These are phyloP conservation scores for Ganoderma lucidum DNA, from an alignment of 1,284 basidiomycete species.

Conservation along the genomic window DNA sequence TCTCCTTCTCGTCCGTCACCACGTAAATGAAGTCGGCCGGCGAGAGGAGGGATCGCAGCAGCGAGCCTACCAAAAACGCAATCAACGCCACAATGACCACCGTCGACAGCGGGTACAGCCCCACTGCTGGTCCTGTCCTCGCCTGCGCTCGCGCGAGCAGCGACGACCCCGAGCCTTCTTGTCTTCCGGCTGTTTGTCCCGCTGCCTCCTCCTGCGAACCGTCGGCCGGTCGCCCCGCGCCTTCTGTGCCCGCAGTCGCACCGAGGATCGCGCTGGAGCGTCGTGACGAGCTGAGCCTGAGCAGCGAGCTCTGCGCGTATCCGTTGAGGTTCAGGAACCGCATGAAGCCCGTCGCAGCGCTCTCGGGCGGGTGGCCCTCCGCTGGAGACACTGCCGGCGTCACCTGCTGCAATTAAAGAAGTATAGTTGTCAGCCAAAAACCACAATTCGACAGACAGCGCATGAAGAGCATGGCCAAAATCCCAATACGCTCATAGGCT, in stretches of 20 bases:
- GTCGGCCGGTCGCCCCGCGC: constrained; percentile 17
- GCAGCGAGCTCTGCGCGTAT: constrained; percentile 51
- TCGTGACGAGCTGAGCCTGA: constrained; percentile 46
- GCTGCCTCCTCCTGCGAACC: constrained; percentile 17
- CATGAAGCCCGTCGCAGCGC: constrained; percentile 46
- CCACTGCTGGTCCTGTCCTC: constrained; percentile 17
- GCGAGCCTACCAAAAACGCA: constrained; percentile 90
- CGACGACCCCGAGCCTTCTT: constrained; percentile 10
- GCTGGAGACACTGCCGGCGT: constrained; percentile 28
- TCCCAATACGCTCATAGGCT: no score
- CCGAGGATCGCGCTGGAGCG: constrained; percentile 33
- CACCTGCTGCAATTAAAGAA: constrained; percentile 23
- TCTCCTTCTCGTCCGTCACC: constrained; percentile 61
- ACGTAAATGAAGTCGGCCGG: constrained; percentile 94
- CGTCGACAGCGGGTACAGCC: constrained; percentile 59
- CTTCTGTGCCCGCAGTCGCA: constrained; percentile 22
- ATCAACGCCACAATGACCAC: constrained; percentile 85
- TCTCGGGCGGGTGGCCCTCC: constrained; percentile 35
- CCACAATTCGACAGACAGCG: constrained; percentile 25
- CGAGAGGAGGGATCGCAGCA: constrained; percentile 86
- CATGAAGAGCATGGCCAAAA: neutral
- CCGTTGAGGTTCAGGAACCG: constrained; percentile 55
- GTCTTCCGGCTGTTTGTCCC: constrained; percentile 13
- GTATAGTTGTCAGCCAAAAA: constrained; percentile 25
- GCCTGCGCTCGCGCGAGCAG: constrained; percentile 24